Evolutionary conservation across 495 filamentous ascomycete species (phyloP), one percentile per base, ranked within the genome.

Genomic region (Penicillium coprophilum): DNA sequence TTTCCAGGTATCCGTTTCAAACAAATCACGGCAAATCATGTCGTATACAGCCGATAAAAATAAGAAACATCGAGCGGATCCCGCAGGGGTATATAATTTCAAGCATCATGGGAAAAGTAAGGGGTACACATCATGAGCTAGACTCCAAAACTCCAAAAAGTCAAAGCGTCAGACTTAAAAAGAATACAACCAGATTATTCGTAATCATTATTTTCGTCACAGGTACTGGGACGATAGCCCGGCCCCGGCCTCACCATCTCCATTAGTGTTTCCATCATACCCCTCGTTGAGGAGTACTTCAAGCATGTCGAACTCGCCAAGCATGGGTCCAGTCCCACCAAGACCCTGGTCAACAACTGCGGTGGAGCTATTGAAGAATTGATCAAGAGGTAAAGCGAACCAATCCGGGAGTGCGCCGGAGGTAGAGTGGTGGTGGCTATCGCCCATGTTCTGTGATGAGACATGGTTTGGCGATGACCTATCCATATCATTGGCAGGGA

Each of bases 361-460:
- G 15, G 67, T 72, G 0, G 75, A 77, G 48, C 77, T 81, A 28
- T 78, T 82, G 46, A 78, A 75, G 59, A 85, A 78, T 56, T 83
- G 76, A 54, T 82, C 73, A 7, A 79, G 64, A 1, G 77, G 73
- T 15, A 81, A 71, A 0, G 71, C 72, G 50, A 77, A 78, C 73
- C 74, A 74, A 53, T 82, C 77, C 9, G 79, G 67, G 17, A 75
- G 63, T 3, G 61, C 66, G n/a, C 70, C 68, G 2, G 69, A 65
- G 34, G 69, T 61, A 2, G 65, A 46, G 21, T 53, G 66, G 23
- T 65, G 59, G 24, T 65, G 59, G 24, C 59, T 65, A 34, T 73
- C 70, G 38, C 65, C 61, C 51, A 71, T 63, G 12, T 64, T 50
- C 38, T 72, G 75, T 17, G 66, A 74, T 23, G 67, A 67, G 32